These are phyloP conservation scores for Diphasiastrum complanatum DNA, from an alignment of 83 land plant species.

Conservation along the genomic window DNA sequence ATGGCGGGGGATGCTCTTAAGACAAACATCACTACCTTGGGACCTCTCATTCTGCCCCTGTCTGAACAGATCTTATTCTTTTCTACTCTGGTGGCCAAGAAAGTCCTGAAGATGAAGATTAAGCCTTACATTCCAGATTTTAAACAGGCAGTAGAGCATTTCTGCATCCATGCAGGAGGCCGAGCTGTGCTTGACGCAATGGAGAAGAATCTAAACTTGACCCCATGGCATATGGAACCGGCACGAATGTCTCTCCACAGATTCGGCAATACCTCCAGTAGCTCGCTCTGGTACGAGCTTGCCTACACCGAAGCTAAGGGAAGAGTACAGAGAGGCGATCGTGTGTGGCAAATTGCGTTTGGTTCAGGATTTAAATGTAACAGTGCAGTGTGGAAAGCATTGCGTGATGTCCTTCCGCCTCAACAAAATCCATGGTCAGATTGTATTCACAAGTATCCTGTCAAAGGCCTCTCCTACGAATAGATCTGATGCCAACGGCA, in stretches of 20 bases:
- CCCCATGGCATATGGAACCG: slow-evolving; percentile 16
- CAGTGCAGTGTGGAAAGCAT: slow-evolving; percentile 15
- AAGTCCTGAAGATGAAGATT: slow-evolving; percentile 12
- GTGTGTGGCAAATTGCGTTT: slow-evolving; percentile 18
- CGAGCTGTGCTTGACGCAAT: slow-evolving; percentile 13
- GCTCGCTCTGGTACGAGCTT: slow-evolving; percentile 19
- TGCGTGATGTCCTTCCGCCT: not conserved
- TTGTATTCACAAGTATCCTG: slow-evolving; percentile 1
- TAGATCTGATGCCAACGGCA: too few species aligned
- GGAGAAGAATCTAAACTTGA: slow-evolving; percentile 12
- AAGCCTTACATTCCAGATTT: slow-evolving; percentile 21
- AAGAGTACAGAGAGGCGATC: slow-evolving; percentile 3
- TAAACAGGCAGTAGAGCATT: slow-evolving; percentile 16
- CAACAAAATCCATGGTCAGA: not conserved
- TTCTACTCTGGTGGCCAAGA: slow-evolving; percentile 5
- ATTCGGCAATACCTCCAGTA: slow-evolving; percentile 19
- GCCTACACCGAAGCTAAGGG: slow-evolving; percentile 19
- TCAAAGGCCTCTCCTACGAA: too few species aligned
- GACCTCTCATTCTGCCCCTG: slow-evolving; percentile 10
- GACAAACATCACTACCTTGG: slow-evolving; percentile 14
- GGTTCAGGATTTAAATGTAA: slow-evolving; percentile 20
- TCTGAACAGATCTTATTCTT: slow-evolving; percentile 18
- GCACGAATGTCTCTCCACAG: slow-evolving; percentile 16
- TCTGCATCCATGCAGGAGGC: slow-evolving; percentile 20
- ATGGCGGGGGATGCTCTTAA: slow-evolving; percentile 14